Evolutionary conservation across 345 rosid genomes (phyloP).

Genomic region (Angophora floribunda): DNA sequence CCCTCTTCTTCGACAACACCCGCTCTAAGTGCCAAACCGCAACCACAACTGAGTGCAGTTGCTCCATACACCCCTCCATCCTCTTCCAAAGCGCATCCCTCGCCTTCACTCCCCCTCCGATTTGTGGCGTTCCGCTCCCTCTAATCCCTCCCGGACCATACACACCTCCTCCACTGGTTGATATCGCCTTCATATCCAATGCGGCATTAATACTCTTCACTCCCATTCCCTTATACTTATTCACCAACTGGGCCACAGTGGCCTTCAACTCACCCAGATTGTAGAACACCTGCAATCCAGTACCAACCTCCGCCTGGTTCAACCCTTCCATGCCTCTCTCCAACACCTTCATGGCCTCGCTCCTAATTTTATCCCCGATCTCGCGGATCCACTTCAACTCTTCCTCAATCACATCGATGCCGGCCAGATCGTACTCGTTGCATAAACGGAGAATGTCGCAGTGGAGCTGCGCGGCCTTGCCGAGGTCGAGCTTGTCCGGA

Average conservation of each 20-base stretch:
- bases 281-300: conserved; percentile 94
- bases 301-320: conserved; percentile 96
- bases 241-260: conserved; percentile 77
- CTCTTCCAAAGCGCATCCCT: conserved; percentile 96
- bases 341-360: conserved; percentile 72
- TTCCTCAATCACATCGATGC: conserved; percentile 69
- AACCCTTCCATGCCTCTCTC: conserved; percentile 96
- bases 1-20: conserved; percentile 91
- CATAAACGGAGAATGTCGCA: conserved; percentile 76
- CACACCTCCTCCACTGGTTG: conserved; percentile 41
- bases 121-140: conserved; percentile 86
- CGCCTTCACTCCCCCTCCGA: conserved; percentile 82
- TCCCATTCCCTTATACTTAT: conserved; percentile 67
- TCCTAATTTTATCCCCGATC: conserved; percentile 57
- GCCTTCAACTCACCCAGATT: conserved; percentile 76
- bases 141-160: conserved; percentile 93
- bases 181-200: conserved; percentile 90
- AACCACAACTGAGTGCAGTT: conserved; percentile 64
- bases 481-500: conserved; percentile 75
- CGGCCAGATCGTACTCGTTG: conserved; percentile 59
- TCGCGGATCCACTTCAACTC: conserved; percentile 58
- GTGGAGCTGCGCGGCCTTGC: conserved; percentile 90
- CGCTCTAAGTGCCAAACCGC: conserved; percentile 99
- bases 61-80: conserved; percentile 81
- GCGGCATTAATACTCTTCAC: conserved; percentile 72